These are phyloP conservation scores for Monosporascus sp. DNA, from an alignment of 2,329 filamentous ascomycete genomes.

Conservation along the genomic window DNA sequence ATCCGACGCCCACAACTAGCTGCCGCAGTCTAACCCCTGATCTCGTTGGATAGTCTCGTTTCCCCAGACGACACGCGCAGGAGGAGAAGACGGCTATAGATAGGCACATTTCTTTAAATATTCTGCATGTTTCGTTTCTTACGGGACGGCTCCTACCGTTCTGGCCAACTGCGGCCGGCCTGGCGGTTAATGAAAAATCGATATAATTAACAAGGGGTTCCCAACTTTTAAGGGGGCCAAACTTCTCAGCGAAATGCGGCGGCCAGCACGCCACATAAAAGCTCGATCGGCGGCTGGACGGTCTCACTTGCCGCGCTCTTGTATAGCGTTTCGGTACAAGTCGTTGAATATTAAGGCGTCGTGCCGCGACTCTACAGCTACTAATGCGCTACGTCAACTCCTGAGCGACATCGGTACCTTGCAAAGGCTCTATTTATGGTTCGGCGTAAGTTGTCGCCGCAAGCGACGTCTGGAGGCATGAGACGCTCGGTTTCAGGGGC, in stretches of 20 bases:
- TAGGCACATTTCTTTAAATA: too few relatives aligned
- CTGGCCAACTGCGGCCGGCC: too few relatives aligned
- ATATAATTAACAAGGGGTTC: too few relatives aligned
- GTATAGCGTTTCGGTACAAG: not conserved
- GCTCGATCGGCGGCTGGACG: not conserved
- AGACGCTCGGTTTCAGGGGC: not conserved
- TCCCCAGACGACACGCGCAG: not conserved
- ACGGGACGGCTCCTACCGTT: too few relatives aligned
- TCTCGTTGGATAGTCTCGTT: slow-evolving; percentile 5
- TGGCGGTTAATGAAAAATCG: too few relatives aligned
- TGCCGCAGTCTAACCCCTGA: slow-evolving; percentile 5
- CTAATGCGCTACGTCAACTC: not conserved
- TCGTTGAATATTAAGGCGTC: too few relatives aligned
- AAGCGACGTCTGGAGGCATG: not conserved
- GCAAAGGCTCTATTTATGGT: not conserved
- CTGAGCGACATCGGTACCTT: not conserved
- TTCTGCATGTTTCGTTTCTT: too few relatives aligned
- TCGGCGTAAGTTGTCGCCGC: not conserved
- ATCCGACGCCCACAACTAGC: slow-evolving; percentile 15
- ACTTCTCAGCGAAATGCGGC: not conserved
- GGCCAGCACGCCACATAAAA: not conserved
- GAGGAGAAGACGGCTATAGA: too few relatives aligned
- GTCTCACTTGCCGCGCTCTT: not conserved
- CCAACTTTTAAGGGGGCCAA: not conserved
- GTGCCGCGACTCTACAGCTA: not conserved